Evolutionary conservation across 148 eudicot genomes (phyloP), one percentile per base, ranked within the genome.

Genomic region (Pouteria glomerata): DNA sequence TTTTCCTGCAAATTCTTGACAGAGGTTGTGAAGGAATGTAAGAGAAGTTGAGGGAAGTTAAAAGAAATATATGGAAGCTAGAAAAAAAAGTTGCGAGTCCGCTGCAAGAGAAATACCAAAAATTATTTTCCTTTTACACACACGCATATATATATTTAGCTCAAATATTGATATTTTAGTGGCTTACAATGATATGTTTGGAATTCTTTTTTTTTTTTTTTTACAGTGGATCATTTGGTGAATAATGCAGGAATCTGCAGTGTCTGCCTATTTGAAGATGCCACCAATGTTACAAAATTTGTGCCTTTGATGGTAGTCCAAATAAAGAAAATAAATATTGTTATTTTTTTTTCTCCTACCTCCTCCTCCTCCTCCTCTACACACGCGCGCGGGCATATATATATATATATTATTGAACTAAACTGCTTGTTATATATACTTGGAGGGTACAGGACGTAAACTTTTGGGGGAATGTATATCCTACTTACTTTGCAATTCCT

Each of bases 401-500:
- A 8, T 41, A 4, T 4, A 8, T 35, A 16, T 6, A 0, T 29
- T 31, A 34, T 4, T n/a, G 27, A 35, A 18, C 24, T 31, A 7
- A 52, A n/a, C 11, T 15, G 18, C 34, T 50, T 24, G 1, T 1
- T 37, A 1, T 7, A 21, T 34, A 1, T 7, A 21, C 24, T 37
- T 73, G 0, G 34, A 63, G 23, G 6, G 1, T 34, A 47, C 69
- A 76, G 79, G 74, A 76, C 15, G 61, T 62, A n/a, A 69, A 76
- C 45, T 76, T 76, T 31, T 76, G 79, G 79, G 79, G 79, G 15
- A 45, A 48, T 14, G 14, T 76, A 24, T 63, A 76, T 52, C 34
- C 74, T 5, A 76, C 79, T n/a, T 59, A 76, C 50, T 69, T 59
- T 29, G 79, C 79, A 2, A 52, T 76, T 44, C 79, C 74, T 23